Evolutionary conservation across 2,329 filamentous ascomycete species (phyloP), one percentile per base, ranked within the genome.

Genomic region (Pleurostoma richardsiae): DNA sequence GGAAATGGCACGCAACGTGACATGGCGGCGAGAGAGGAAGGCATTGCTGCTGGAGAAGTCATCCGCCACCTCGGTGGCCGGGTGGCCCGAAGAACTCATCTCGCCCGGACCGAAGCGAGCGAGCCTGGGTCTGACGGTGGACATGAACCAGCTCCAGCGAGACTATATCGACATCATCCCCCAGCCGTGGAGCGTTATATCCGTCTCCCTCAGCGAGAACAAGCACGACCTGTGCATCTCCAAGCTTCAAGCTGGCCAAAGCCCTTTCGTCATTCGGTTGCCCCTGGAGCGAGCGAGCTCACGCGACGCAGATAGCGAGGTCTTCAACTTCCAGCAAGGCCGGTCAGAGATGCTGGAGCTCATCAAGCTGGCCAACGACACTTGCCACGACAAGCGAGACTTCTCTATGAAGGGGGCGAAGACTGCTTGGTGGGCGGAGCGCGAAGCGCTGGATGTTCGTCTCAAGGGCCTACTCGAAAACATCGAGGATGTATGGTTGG

Each of bases 401-500:
- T 85, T 90, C 63, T 83, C 77, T 6, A 78, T 80, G 41, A 89
- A 86, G 62, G 85, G 84, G 33, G 84, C 86, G 29, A 90, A 89
- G 62, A 80, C 80, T 38, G 83, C 84, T 41, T 99, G 94, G 94
- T 99, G 94, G 91, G 80, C 79, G 4, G 86, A 91, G 60, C 82
- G 95, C 10, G 86, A 94, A 64, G 79, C 78, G 3, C 74, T 99
- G 11, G 94, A 99, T 60, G 69, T 71, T 30, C 83, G 89, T 7
- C 74, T 99, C 28, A 83, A 82, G 51, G 84, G 88, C 43, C 77
- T 99, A 7, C 74, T 99, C 2, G 75, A 83, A 45, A 95, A 90
- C 49, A 86, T 99, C 38, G 92, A 99, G 65, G 86, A 88, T 51
- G 84, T 94, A 27, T 99, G 94, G 94, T 80, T 99, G 4, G 91